A percentile compares a stretch with the other conserved stretches of the same genome.
phyloP scores from a whole-genome alignment of 2,329 filamentous ascomycete genomes.

The Beauveria varroae region DNA sequence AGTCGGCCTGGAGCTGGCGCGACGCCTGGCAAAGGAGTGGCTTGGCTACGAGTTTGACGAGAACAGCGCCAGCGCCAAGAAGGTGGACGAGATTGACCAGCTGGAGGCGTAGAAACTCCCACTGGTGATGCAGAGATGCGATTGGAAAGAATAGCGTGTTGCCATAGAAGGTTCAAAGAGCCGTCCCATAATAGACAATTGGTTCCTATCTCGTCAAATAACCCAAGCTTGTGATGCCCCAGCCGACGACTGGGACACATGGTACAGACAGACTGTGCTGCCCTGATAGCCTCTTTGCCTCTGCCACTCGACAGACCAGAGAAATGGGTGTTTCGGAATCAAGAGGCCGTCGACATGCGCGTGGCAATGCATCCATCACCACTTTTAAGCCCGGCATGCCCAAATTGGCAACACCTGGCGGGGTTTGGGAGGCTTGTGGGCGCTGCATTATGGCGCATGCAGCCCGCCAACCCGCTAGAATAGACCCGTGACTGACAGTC shows the following conservation, averaged over 20 bases:
- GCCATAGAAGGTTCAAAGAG: not conserved
- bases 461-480: not conserved
- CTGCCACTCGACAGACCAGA: too few species aligned
- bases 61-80: slow-evolving; percentile 36
- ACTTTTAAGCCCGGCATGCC: slow-evolving; percentile 9
- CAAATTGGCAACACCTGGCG: slow-evolving; percentile 8
- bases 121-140: not conserved
- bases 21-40: slow-evolving; percentile 74
- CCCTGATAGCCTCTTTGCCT: too few species aligned
- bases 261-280: not conserved
- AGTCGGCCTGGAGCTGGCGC: slow-evolving; percentile 71
- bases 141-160: not conserved
- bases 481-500: not conserved
- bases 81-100: slow-evolving; percentile 35
- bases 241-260: not conserved
- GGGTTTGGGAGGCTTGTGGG: not conserved
- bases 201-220: not conserved
- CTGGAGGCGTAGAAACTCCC: slow-evolving; percentile 23
- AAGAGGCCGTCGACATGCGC: not conserved
- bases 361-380: not conserved
- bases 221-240: not conserved
- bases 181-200: not conserved
- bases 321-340: not conserved
- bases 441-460: not conserved
- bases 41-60: slow-evolving; percentile 74